Base-by-base conservation (phyloP, 306 rosid genomes). In the Begonia peltatifolia region DNA sequence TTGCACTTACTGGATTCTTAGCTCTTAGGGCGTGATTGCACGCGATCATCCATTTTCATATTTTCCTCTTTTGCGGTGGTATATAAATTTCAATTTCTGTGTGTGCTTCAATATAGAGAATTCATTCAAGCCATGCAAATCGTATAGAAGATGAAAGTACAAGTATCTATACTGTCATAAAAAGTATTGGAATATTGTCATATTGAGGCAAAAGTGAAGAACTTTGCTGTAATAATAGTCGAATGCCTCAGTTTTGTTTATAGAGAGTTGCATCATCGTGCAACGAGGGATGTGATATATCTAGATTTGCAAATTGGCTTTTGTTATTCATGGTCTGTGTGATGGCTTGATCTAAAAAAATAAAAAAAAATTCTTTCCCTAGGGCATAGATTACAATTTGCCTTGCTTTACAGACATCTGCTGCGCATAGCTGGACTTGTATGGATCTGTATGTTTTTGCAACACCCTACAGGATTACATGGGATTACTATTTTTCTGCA, bases 391-490 rank as follows among this genome's bases (percentile, higher is more conserved):
- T 14, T 12, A 11, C 15, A 11, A 17, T 15, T 14, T 46, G 14
- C 2, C 23, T 20, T 20, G 3, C 42, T 57, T 10, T 53, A 41
- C 75, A 90, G 97, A 90, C 97, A 63, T 75, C 70, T 22, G 87
- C 69, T 46, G 97, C 97, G 14, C 94, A 85, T 74, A 90, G 95
- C 71, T 90, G 97, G 97, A 71, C 92, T 50, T 90, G 97, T 71
- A 90, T 90, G 97, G 97, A 90, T 68, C 78, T 90, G 3, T 90
- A 90, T 74, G 95, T 90, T 38, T 90, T 90, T 18, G 95, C 97
- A 5, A 90, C 97, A 1, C 97, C 97, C 0, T 90, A 90, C 68
- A 77, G 92, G 71, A 73, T 90, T 16, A 90, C 97, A 9, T 90
- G 97, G 97, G 97, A 90, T 64, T 90, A 90, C 79, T 85, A 83